Percentiles rank a stretch among this genome's conserved stretches.
These are phyloP conservation scores for Ophiocordyceps sinensis DNA, from an alignment of 2,329 filamentous ascomycete species.

Conservation along the genomic window DNA sequence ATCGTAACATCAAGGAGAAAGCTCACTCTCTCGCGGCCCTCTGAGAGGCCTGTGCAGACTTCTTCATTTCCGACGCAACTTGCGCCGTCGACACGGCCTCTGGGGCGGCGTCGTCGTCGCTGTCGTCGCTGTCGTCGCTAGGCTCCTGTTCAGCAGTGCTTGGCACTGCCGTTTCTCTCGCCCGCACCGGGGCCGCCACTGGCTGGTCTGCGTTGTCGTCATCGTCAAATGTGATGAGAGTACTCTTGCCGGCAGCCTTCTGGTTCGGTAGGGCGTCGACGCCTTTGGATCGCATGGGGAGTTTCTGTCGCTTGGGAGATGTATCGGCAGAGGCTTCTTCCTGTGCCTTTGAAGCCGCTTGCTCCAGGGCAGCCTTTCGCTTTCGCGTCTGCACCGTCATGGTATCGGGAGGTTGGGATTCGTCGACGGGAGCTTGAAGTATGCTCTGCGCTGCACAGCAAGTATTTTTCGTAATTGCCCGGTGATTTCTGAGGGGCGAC, in stretches of 20 bases:
- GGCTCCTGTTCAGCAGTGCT: constrained; percentile 19
- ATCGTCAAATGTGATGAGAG: constrained; percentile 20
- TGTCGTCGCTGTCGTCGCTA: constrained; percentile 31
- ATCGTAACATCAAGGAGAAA: background rate
- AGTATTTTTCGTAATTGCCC: too few relatives aligned
- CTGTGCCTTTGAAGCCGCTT: constrained; percentile 3
- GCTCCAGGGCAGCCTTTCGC: constrained; percentile 13
- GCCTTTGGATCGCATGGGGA: constrained; percentile 21
- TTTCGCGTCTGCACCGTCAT: constrained; percentile 12
- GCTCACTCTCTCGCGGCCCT: constrained; percentile 38
- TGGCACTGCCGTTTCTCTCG: constrained; percentile 6
- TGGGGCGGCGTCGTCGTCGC: constrained; percentile 41
- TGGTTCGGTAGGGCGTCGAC: constrained; percentile 8
- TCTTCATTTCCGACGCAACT: constrained; percentile 30
- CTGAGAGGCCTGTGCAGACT: constrained; percentile 29
- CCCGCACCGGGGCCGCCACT: background rate
- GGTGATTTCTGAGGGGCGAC: too few relatives aligned
- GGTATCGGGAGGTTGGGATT: background rate
- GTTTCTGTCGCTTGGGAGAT: constrained; percentile 12
- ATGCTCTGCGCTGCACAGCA: too few relatives aligned
- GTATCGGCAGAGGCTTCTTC: constrained; percentile 5
- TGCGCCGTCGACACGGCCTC: constrained; percentile 41
- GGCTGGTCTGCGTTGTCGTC: constrained; percentile 14
- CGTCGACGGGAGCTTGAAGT: background rate
- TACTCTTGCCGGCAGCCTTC: constrained; percentile 8